A percentile compares a stretch with the other conserved stretches of the same genome.
Evolutionary conservation across 2,329 filamentous ascomycete species (phyloP).

Genomic region (Aspergillus aculeatinus): DNA sequence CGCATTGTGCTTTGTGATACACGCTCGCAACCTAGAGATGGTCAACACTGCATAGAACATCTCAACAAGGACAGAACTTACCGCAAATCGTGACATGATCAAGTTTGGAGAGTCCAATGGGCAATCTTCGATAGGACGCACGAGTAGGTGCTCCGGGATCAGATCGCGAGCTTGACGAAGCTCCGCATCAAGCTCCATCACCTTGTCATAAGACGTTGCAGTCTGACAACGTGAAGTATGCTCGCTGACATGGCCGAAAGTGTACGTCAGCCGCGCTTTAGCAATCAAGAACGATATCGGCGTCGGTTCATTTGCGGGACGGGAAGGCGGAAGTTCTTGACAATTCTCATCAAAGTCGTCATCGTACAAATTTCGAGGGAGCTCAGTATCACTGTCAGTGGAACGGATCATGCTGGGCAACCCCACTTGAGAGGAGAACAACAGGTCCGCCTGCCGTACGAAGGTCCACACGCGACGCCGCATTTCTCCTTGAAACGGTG

Average conservation of each 20-base stretch:
- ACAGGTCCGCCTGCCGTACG: slow-evolving; percentile 59
- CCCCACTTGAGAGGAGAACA: slow-evolving; percentile 67
- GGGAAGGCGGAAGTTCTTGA: slow-evolving; percentile 54
- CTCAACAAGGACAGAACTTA: slow-evolving; percentile 21
- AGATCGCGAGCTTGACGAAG: slow-evolving; percentile 60
- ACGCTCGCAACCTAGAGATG: slow-evolving; percentile 65
- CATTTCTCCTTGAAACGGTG: slow-evolving; percentile 62
- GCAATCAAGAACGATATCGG: slow-evolving; percentile 51
- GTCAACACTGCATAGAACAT: slow-evolving; percentile 11
- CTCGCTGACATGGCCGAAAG: slow-evolving; percentile 48
- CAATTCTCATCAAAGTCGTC: slow-evolving; percentile 62
- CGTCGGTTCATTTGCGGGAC: slow-evolving; percentile 61
- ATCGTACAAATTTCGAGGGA: slow-evolving; percentile 64
- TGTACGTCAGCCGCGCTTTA: slow-evolving; percentile 44
- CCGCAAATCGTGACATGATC: slow-evolving; percentile 77
- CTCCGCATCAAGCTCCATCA: slow-evolving; percentile 60
- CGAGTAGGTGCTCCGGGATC: slow-evolving; percentile 75
- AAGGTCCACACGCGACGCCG: slow-evolving; percentile 51
- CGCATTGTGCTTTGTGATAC: slow-evolving; percentile 83
- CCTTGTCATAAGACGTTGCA: slow-evolving; percentile 56
- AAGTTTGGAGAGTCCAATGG: slow-evolving; percentile 66
- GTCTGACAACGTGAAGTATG: slow-evolving; percentile 42
- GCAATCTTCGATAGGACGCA: slow-evolving; percentile 71
- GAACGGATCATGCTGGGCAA: slow-evolving; percentile 65
- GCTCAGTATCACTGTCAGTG: slow-evolving; percentile 62